A percentile compares a stretch with the other conserved stretches of the same genome.
Conservation (phyloP, 805 yeast genomes). For the Blastobotrys peoriensis region DNA sequence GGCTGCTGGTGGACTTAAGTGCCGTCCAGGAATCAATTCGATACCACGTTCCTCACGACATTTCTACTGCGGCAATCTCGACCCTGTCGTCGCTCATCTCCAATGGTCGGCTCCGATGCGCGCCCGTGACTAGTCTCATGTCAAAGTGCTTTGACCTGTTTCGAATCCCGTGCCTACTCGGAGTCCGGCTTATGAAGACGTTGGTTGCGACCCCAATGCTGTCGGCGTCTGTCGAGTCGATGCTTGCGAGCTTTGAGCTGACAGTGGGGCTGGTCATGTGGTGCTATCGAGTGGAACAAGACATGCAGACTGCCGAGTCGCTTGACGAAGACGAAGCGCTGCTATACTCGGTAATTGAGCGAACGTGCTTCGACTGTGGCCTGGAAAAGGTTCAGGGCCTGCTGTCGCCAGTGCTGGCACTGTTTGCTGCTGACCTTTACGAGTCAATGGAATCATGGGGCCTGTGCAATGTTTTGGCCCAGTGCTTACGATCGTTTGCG, state of each 20-base stretch:
- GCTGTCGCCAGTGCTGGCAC: slow-evolving; percentile 23
- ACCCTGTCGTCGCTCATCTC: slow-evolving; percentile 9
- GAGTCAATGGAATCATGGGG: slow-evolving; percentile 26
- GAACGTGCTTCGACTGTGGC: slow-evolving; percentile 18
- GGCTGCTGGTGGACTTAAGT: slow-evolving; percentile 16
- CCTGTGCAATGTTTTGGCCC: slow-evolving; percentile 21
- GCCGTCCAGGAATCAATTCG: slow-evolving; percentile 17
- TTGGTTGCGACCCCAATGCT: slow-evolving; percentile 21
- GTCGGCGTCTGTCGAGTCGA: slow-evolving; percentile 17
- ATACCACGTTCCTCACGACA: slow-evolving; percentile 22
- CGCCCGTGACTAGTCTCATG: slow-evolving; percentile 17
- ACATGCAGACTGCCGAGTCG: slow-evolving; percentile 9
- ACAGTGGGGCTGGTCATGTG: slow-evolving; percentile 25
- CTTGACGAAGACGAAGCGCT: slow-evolving; percentile 13
- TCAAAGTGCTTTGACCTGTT: slow-evolving; percentile 23
- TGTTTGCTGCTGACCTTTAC: slow-evolving; percentile 23
- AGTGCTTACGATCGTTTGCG: slow-evolving; percentile 20
- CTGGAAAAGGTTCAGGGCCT: slow-evolving; percentile 19
- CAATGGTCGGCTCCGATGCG: slow-evolving; percentile 13
- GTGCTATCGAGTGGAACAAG: slow-evolving; percentile 26
- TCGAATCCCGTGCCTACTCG: slow-evolving; percentile 22
- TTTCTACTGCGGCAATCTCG: slow-evolving; percentile 15
- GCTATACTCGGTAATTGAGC: slow-evolving; percentile 20
- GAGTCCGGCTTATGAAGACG: slow-evolving; percentile 20
- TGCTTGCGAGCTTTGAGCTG: slow-evolving; percentile 23